Evolutionary conservation across 129 eudicot genomes (phyloP), one percentile per base, ranked within the genome.

Genomic region (Erigeron canadensis): DNA sequence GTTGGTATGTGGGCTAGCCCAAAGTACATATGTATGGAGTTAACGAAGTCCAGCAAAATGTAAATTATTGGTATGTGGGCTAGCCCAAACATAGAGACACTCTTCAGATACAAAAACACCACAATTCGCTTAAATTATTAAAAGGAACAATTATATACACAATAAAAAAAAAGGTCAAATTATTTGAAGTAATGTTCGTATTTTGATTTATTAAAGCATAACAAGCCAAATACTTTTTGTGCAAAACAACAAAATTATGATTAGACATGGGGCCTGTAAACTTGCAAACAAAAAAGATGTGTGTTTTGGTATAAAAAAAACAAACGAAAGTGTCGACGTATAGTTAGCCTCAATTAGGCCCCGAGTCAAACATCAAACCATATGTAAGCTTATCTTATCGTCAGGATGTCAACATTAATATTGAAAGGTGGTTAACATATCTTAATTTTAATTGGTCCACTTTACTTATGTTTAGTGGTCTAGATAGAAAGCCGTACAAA

Each of bases 401-500:
- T 17, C 37, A 70, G 64, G 44, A 70, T 71, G 73, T 78, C 77
- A 77, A 44, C 37, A 71, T 54, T 77, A 45, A 77, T 51, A 63
- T 63, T n/a, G 47, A 63, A 10, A 43, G 67, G 77, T 63, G 72
- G 81, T 71, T 78, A 71, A 60, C 10, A 72, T 28, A 78, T 78
- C 81, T 3, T 70, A 71, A 71, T 77, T 72, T 63, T 63, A 63
- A 50, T 37, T 63, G 71, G 23, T 63, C 71, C 70, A 63, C 63
- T 50, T 62, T 62, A 62, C 22, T 10, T 63, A 12, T 23, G 76
- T 61, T 53, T 50, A 77, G 42, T 77, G 65, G 76, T 61, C 10
- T 68, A 7, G 70, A 40, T 69, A 61, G 71, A 62, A 69, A 50
- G 48, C 71, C 56, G 10, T 42, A 34, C 40, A 59, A 70, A 40